Percentiles rank a stretch among this genome's conserved stretches.
phyloP scores from a whole-genome alignment of 345 rosid species.

The Hibiscus mutabilis region DNA sequence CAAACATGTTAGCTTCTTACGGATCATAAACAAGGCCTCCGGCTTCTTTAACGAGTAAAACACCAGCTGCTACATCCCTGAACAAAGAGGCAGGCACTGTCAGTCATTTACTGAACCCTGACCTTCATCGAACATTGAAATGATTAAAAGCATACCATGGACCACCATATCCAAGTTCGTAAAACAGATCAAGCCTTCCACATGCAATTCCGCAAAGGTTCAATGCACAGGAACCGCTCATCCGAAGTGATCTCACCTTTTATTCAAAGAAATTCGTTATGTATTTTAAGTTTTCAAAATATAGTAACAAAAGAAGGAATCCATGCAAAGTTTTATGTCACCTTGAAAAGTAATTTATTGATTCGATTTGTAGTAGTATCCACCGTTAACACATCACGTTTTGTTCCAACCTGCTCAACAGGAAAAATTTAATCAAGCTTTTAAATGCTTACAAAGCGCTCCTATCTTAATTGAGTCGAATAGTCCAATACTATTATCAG shows the following conservation, averaged over 20 bases:
- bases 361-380: conserved; percentile 69
- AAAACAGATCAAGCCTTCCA: conserved; percentile 81
- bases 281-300: background rate
- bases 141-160: conserved; percentile 54
- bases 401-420: conserved; percentile 63
- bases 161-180: conserved; percentile 79
- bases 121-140: background rate
- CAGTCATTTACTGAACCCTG: background rate
- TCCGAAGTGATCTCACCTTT: conserved; percentile 90
- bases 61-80: conserved; percentile 97
- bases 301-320: background rate
- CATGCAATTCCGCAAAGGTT: conserved; percentile 93
- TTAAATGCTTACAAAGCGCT: background rate
- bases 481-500: background rate
- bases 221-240: conserved; percentile 92
- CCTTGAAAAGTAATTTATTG: conserved; percentile 78
- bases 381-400: conserved; percentile 66
- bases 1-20: conserved; percentile 37
- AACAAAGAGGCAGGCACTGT: conserved; percentile 5
- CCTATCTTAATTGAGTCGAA: background rate
- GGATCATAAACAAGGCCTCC: conserved; percentile 92
- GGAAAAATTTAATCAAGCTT: conserved; percentile 16
- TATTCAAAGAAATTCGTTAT: conserved; percentile 10
- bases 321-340: conserved; percentile 15
- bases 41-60: conserved; percentile 78